Conservation (phyloP, 2,329 filamentous ascomycete genomes). For the Arthroderma sp. region DNA sequence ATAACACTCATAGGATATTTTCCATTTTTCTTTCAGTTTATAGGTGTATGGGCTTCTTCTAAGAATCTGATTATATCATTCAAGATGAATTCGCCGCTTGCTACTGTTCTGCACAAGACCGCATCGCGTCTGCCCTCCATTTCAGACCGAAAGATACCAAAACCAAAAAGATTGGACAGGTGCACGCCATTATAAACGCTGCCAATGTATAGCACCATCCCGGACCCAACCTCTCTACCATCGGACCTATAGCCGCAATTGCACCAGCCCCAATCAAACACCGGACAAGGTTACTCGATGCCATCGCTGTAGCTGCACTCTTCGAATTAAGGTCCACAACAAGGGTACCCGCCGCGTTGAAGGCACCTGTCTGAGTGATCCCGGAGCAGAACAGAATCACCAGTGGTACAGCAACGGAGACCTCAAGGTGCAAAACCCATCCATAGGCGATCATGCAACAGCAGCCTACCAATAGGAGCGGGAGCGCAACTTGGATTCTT, state of each 20-base stretch:
- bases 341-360: conserved; percentile 37
- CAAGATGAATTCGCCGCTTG: no score
- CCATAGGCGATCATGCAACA: conserved; percentile 31
- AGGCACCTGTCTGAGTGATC: conserved; percentile 37
- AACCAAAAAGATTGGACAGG: no score
- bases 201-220: conserved; percentile 29
- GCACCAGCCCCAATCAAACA: conserved; percentile 41
- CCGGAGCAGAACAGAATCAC: conserved; percentile 39
- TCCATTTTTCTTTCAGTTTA: no score
- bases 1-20: no score
- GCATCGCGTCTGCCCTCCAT: no score
- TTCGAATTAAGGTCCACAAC: conserved; percentile 41
- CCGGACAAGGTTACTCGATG: conserved; percentile 40
- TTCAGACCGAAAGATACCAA: no score
- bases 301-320: conserved; percentile 39
- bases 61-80: no score
- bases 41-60: no score
- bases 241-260: conserved; percentile 30
- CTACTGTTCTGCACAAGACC: no score
- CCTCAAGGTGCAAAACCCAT: conserved; percentile 37
- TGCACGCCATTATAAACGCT: no score
- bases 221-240: conserved; percentile 25
- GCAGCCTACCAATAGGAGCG: conserved; percentile 17
- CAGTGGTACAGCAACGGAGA: conserved; percentile 39
- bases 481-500: conserved; percentile 21